These are phyloP conservation scores for Nelumbo lutea DNA, from an alignment of 164 flowering plant genomes.

Conservation along the genomic window DNA sequence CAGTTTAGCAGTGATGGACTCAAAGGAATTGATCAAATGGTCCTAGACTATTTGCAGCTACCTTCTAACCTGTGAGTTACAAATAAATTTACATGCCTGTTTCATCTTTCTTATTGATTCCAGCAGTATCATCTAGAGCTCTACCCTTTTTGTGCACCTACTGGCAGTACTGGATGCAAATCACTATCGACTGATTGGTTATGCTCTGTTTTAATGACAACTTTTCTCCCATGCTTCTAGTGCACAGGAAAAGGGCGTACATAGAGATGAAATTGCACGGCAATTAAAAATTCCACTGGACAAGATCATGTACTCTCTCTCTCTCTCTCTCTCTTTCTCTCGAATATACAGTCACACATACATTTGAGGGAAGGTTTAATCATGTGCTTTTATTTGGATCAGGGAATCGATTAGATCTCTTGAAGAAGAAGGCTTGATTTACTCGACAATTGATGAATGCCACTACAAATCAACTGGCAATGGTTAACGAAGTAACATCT, in stretches of 20 bases:
- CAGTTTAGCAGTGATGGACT: conserved; percentile 33
- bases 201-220: background rate
- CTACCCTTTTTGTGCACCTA: background rate
- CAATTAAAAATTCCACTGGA: conserved; percentile 52
- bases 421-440: conserved; percentile 53
- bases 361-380: background rate
- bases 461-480: conserved; percentile 65
- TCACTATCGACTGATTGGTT: no score
- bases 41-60: conserved; percentile 50
- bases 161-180: background rate
- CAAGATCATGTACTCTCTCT: conserved; percentile 44
- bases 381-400: conserved; percentile 18
- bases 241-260: conserved; percentile 49
- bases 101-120: background rate
- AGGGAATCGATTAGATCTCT: conserved; percentile 53
- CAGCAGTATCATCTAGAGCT: no score
- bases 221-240: conserved; percentile 28
- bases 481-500: conserved; percentile 27
- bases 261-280: conserved; percentile 43
- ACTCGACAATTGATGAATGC: conserved; percentile 62
- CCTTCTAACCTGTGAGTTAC: conserved; percentile 55
- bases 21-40: conserved; percentile 43
- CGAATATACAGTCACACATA: background rate
- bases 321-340: conserved; percentile 21
- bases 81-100: background rate